phyloP scores from a whole-genome alignment of 1,284 basidiomycete genomes.

The Naganishia sp. region DNA sequence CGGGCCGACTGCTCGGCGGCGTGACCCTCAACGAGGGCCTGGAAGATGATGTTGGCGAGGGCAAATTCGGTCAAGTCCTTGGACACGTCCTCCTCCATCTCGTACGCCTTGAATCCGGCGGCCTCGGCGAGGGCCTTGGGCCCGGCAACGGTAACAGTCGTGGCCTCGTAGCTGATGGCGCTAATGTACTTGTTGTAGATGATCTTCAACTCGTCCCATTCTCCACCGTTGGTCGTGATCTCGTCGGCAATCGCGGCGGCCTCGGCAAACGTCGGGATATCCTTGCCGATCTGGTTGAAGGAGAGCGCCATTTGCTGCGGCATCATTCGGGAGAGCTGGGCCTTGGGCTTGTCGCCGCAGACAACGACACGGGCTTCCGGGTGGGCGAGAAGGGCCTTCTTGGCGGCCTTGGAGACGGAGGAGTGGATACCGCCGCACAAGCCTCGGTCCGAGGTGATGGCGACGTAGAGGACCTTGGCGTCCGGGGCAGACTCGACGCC shows the following conservation, averaged over 20 bases:
- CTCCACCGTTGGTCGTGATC: conserved; percentile 79
- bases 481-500: conserved; percentile 57
- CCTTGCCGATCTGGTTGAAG: conserved; percentile 97
- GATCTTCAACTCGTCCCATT: conserved; percentile 79
- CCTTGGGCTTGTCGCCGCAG: conserved; percentile 97
- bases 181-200: conserved; percentile 96
- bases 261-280: conserved; percentile 95
- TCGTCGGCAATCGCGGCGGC: conserved; percentile 91
- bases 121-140: conserved; percentile 71
- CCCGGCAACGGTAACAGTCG: conserved; percentile 74
- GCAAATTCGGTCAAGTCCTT: conserved; percentile 95
- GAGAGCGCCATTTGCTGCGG: conserved; percentile 74
- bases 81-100: conserved; percentile 93
- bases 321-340: conserved; percentile 75
- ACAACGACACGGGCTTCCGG: conserved; percentile 73
- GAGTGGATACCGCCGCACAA: conserved; percentile 99
- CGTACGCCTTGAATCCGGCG: conserved; percentile 85
- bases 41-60: conserved; percentile 93
- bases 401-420: conserved; percentile 86
- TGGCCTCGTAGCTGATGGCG: conserved; percentile 87
- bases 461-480: conserved; percentile 81
- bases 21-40: conserved; percentile 91
- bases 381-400: conserved; percentile 63
- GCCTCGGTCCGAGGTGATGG: conserved; percentile 97
- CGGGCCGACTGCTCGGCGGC: conserved; percentile 78